Conservation (phyloP, 2,329 filamentous ascomycete genomes). For the Colletotrichum trifolii region DNA sequence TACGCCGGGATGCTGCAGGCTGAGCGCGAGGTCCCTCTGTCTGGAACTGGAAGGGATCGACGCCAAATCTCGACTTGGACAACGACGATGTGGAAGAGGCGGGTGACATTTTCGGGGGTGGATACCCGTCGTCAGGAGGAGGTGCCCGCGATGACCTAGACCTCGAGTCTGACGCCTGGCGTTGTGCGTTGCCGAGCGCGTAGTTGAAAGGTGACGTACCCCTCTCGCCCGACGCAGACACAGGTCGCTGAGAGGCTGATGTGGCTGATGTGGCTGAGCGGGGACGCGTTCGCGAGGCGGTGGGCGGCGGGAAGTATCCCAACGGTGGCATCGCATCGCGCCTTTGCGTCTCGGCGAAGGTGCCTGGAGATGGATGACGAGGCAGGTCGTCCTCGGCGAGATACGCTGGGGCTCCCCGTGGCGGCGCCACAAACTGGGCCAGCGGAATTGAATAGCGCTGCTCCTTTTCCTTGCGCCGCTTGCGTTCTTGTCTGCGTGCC, state of each 20-base stretch:
- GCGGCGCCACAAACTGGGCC: constrained; percentile 59
- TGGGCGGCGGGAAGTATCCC: constrained; percentile 63
- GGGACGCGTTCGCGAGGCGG: constrained; percentile 52
- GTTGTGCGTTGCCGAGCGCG: constrained; percentile 52
- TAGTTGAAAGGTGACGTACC: constrained; percentile 58
- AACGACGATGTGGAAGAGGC: constrained; percentile 45
- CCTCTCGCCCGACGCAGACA: constrained; percentile 48
- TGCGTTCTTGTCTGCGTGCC: constrained; percentile 51
- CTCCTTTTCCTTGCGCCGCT: constrained; percentile 54
- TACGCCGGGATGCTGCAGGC: constrained; percentile 49
- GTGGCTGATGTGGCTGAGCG: constrained; percentile 57
- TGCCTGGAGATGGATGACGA: constrained; percentile 52
- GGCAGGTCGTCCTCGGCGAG: constrained; percentile 49
- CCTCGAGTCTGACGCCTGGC: constrained; percentile 58
- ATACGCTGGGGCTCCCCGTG: constrained; percentile 47
- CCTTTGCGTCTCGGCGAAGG: constrained; percentile 49
- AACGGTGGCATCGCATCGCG: constrained; percentile 56
- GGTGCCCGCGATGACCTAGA: constrained; percentile 47
- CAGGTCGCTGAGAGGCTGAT: constrained; percentile 51
- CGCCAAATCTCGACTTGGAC: constrained; percentile 41
- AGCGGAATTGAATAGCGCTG: constrained; percentile 65
- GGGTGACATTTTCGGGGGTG: constrained; percentile 38
- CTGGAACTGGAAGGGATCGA: constrained; percentile 66
- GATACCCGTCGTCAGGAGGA: constrained; percentile 45
- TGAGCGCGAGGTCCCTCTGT: constrained; percentile 55